Evolutionary conservation across 148 eudicot genomes (phyloP), one percentile per base, ranked within the genome.

Genomic region (Amaranthus cruentus): DNA sequence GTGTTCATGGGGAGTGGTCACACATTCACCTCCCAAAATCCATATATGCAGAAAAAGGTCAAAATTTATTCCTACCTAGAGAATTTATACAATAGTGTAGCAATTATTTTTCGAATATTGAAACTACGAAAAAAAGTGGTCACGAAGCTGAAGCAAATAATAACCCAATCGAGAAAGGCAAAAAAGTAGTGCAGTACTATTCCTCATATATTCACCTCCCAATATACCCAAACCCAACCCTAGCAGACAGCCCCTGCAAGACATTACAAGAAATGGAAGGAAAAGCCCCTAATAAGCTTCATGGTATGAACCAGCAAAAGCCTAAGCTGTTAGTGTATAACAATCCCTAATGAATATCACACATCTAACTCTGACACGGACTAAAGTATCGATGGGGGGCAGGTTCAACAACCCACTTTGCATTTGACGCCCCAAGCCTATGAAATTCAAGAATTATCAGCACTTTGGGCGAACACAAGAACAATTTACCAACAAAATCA

Each of bases 321-420:
- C 78, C 82, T 71, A 70, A 61, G 68, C 70, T 70, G 82, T 79
- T 75, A 79, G 78, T 69, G 82, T 28, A 70, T 79, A 79, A 65
- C 78, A 73, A 69, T 69, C 82, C 73, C 82, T 79, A 75, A 68
- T 68, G 75, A 64, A 70, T 75, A 79, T 79, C 78, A 79, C 82
- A 79, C 75, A 64, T 51, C 78, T 74, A 74, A 79, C 66, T 63
- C 38, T 0, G 71, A 62, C 70, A 74, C 70, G 65, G 63, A 74
- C 82, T 79, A 79, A 64, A 63, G 47, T 69, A 69, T 68, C 3
- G 71, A 28, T 28, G 38, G 38, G 38, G 38, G 38, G 38, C 38
- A 28, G 82, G 75, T 74, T 70, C 47, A 55, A 55, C 53, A 74
- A 71, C 61, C 82, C 67, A 59, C 8, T 62, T 62, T 74, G 65